phyloP scores from a whole-genome alignment of 78 protist species.

The Cavenderia fasciculata region DNA sequence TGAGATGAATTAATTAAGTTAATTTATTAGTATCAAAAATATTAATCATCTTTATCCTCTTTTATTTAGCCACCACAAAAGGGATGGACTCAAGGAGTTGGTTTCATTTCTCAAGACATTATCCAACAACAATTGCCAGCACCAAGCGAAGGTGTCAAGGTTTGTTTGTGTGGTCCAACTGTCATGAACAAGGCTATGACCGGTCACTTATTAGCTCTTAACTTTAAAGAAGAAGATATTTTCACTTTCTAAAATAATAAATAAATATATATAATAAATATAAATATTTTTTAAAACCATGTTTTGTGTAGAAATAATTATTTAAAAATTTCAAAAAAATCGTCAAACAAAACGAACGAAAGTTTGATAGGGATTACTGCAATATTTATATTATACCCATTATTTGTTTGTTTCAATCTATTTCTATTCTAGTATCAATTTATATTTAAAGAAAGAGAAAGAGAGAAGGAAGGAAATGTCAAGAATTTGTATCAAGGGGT shows the following conservation, averaged over 20 bases:
- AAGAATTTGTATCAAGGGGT: slow-evolving; percentile 60
- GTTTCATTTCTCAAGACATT: slow-evolving; percentile 62
- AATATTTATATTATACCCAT: too few relatives aligned
- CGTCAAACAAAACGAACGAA: too few relatives aligned
- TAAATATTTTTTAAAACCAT: too few relatives aligned
- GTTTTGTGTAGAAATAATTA: too few relatives aligned
- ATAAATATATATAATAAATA: not conserved
- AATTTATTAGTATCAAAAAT: not conserved
- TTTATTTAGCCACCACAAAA: slow-evolving; percentile 25
- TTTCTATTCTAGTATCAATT: too few relatives aligned
- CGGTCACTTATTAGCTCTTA: slow-evolving; percentile 53
- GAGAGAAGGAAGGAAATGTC: slow-evolving; percentile 21
- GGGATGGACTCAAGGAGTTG: slow-evolving; percentile 69
- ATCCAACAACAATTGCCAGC: slow-evolving; percentile 37
- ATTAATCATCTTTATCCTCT: not conserved
- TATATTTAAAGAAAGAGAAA: too few relatives aligned
- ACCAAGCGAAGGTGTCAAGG: slow-evolving; percentile 28
- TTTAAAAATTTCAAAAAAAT: too few relatives aligned
- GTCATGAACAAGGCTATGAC: slow-evolving; percentile 85
- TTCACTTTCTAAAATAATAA: slow-evolving; percentile 50
- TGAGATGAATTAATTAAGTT: too few relatives aligned
- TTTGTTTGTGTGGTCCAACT: slow-evolving; percentile 89
- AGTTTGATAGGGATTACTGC: too few relatives aligned
- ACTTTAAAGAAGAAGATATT: slow-evolving; percentile 1
- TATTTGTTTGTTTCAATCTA: too few relatives aligned